phyloP scores from a whole-genome alignment of 139 green algal genomes.

The Zygnema circumcarinatum region DNA sequence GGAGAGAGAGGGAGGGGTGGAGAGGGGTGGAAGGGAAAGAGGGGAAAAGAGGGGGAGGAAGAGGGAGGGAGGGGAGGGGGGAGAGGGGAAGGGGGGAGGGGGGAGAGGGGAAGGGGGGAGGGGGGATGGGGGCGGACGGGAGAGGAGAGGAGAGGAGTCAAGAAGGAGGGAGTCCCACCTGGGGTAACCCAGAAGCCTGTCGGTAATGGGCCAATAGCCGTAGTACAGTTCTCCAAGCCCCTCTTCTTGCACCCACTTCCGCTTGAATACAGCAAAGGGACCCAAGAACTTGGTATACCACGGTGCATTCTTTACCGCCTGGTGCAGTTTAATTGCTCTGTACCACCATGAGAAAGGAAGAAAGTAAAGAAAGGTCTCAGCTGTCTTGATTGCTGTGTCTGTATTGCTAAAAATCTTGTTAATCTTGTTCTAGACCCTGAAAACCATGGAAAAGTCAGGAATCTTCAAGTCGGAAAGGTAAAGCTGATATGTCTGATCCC shows the following conservation, averaged over 20 bases:
- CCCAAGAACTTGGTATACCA: not conserved
- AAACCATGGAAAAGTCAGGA: too few relatives aligned
- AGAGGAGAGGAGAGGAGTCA: too few relatives aligned
- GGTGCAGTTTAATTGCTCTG: slow-evolving; percentile 23
- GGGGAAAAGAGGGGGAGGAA: too few relatives aligned
- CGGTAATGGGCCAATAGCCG: not conserved
- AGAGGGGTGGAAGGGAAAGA: too few relatives aligned
- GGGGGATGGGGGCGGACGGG: too few relatives aligned
- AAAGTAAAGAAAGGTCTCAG: not conserved
- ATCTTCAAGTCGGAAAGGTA: too few relatives aligned
- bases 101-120: not conserved
- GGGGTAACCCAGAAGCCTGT: slow-evolving; percentile 5
- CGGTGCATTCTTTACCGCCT: not conserved
- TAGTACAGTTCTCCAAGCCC: slow-evolving; percentile 2
- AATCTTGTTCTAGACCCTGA: too few relatives aligned
- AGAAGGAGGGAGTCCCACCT: not conserved
- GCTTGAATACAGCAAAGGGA: not conserved
- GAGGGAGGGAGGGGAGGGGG: too few relatives aligned
- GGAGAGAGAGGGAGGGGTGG: too few relatives aligned
- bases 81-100: too few relatives aligned
- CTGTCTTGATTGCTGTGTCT: not conserved
- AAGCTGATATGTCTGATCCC: too few relatives aligned
- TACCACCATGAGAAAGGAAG: not conserved
- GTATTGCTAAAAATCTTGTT: not conserved
- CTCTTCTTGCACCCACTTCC: slow-evolving; percentile 6